Evolutionary conservation across 2,329 filamentous ascomycete species (phyloP), one percentile per base, ranked within the genome.

Genomic region (Chalara sp.): DNA sequence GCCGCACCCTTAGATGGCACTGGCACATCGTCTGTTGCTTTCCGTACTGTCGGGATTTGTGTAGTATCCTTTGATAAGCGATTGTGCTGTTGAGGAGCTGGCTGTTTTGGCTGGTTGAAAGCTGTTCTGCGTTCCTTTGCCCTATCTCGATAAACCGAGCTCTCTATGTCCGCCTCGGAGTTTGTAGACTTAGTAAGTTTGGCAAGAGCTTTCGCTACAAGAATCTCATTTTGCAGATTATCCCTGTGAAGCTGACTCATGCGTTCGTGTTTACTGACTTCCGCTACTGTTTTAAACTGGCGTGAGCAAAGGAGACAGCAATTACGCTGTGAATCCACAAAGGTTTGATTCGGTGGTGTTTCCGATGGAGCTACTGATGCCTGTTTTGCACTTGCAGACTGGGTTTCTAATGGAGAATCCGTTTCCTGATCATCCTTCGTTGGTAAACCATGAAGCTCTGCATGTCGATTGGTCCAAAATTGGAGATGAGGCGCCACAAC

Each of bases 391-490:
- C 11, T 35, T 28, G 32, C 49, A 45, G 47, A 53, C 10, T 46
- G 2, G 35, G n/a, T 35, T 28, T 32, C 49, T 45, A 46, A 53
- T 58, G 48, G 30, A 7, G 47, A 57, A n/a, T 56, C 56, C 58
- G 63, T 47, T 58, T 62, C 62, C 66, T 67, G 64, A 32, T 50
- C 64, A 5, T 67, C 66, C 57, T 67, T 77, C 62, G 48, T 68
- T 55, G 49, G 67, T 53, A 69, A 75, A 51, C 79, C 77, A 59
- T 84, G 81, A 29, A 87, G 69, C 60, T 87, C 83, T 1, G 82
- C 83, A 61, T 86, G 82, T 46, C 83, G 80, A 60, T 86, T 81
- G 46, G 81, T 80, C 84, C 84, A 87, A 65, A 84, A 85, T 65
- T 86, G 81, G 44, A 87, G 71, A 65, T 87, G 82, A 1, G 82